A percentile compares a stretch with the other conserved stretches of the same genome.
These are phyloP conservation scores for Dioszegia aurantiaca DNA, from an alignment of 768 basidiomycete genomes.

Conservation along the genomic window DNA sequence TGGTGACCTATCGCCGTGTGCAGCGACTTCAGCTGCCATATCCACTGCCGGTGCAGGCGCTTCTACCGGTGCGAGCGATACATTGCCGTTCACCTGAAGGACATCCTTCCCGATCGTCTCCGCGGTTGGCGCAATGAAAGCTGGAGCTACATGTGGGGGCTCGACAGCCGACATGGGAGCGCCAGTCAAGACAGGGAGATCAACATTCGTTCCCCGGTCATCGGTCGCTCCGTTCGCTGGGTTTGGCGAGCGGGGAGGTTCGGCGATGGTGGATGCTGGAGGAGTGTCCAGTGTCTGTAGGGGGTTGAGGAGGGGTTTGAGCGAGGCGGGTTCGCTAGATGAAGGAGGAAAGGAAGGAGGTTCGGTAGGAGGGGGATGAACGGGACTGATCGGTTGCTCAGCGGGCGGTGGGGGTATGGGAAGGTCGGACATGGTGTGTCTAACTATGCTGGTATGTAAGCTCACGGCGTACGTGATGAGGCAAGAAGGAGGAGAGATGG, in stretches of 20 bases:
- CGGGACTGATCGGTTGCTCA: background rate
- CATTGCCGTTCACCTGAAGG: background rate
- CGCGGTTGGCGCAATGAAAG: background rate
- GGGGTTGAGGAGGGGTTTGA: constrained; percentile 45
- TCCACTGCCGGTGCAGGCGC: constrained; percentile 1
- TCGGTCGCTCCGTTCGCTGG: constrained; percentile 31
- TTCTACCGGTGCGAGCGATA: background rate
- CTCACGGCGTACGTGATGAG: background rate
- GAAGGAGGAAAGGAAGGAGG: constrained; percentile 12
- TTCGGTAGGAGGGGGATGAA: constrained; percentile 1
- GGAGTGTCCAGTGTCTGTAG: constrained; percentile 34
- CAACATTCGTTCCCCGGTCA: constrained; percentile 24
- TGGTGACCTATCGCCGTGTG: constrained; percentile 14
- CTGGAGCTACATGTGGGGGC: constrained; percentile 3
- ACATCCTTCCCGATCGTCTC: background rate
- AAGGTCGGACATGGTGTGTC: constrained; percentile 13
- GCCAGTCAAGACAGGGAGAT: constrained; percentile 7
- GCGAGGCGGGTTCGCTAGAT: background rate
- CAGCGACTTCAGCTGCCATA: background rate
- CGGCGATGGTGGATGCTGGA: constrained; percentile 39
- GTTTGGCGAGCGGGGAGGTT: constrained; percentile 40
- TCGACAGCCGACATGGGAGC: constrained; percentile 16
- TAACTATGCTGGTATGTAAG: constrained; percentile 2
- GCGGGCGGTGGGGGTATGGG: background rate
- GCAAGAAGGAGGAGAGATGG: constrained; percentile 5